Evolutionary conservation across 2,329 filamentous ascomycete species (phyloP).

Genomic region (Xylaria sp.): DNA sequence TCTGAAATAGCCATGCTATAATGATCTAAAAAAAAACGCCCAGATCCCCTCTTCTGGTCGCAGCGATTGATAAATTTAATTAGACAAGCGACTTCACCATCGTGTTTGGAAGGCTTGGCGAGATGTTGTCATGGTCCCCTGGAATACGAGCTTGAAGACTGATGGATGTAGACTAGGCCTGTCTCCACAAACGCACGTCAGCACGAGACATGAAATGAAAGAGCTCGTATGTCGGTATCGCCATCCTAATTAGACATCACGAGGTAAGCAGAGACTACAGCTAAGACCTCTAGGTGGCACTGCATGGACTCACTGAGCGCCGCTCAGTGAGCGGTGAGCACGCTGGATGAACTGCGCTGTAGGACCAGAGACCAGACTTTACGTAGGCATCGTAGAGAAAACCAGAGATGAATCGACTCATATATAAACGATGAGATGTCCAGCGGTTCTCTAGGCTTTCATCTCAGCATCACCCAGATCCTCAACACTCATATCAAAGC

Average conservation of each 20-base stretch:
- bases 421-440: slow-evolving; percentile 30
- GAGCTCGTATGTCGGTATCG: slow-evolving; percentile 34
- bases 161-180: neutral
- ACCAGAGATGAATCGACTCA: slow-evolving; percentile 8
- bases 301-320: slow-evolving; percentile 15
- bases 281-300: slow-evolving; percentile 26
- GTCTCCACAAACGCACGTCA: slow-evolving; percentile 32
- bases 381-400: slow-evolving; percentile 3
- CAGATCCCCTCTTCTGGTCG: neutral
- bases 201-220: slow-evolving; percentile 20
- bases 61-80: slow-evolving; percentile 18
- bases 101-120: slow-evolving; percentile 30
- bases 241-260: slow-evolving; percentile 37
- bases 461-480: slow-evolving; percentile 31
- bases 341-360: neutral
- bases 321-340: too few relatives aligned
- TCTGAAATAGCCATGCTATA: neutral
- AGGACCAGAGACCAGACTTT: neutral
- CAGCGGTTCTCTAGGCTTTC: neutral
- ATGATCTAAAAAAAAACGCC: neutral
- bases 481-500: slow-evolving; percentile 1
- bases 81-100: slow-evolving; percentile 10
- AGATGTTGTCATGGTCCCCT: neutral
- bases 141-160: slow-evolving; percentile 33
- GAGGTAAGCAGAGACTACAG: slow-evolving; percentile 30